Evolutionary conservation across 805 yeast species (phyloP), one percentile per base, ranked within the genome.

Genomic region (Nakazawaea ishiwadae): DNA sequence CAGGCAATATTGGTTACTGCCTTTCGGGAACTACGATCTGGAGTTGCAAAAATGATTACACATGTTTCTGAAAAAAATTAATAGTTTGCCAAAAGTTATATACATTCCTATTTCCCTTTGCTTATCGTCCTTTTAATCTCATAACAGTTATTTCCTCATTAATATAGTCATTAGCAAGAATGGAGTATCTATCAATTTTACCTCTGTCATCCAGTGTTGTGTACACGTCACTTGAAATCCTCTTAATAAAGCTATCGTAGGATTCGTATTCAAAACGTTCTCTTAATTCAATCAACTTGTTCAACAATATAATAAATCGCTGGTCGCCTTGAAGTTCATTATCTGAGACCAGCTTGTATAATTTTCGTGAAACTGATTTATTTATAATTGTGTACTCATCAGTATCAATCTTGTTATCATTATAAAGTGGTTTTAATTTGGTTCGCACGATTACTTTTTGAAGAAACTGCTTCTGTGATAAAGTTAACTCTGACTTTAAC

Each of bases 381-480:
- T 85, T 85, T 41, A 84, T 68, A 12, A 56, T 57, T 3, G 87
- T 81, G 54, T 80, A 86, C 18, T 47, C 32, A 1, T 44, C 40
- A 9, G 54, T 44, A 8, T 52, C 41, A 7, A 54, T 45, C 38
- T 65, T 64, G 3, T 62, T 62, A 21, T 60, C 62, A 23, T 49
- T 56, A 51, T 76, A 79, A 20, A 71, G 56, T 2, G 76, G 74
- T 37, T 77, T 63, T 36, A 85, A 53, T 15, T 63, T 66, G 15
- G 69, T 63, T 31, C 87, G 61, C 9, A 85, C 79, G 24, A 77
- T 59, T 37, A 72, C 54, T 16, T 62, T 65, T 53, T 84, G 93
- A 12, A 85, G 71, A 26, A 63, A 58, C 15, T 62, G 53, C 51
- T 85, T 84, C 46, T 77, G 78, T 12, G 67, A 69, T 31, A 56